Conservation (phyloP, 1,284 basidiomycete genomes). For the Apiotrichum sp. region DNA sequence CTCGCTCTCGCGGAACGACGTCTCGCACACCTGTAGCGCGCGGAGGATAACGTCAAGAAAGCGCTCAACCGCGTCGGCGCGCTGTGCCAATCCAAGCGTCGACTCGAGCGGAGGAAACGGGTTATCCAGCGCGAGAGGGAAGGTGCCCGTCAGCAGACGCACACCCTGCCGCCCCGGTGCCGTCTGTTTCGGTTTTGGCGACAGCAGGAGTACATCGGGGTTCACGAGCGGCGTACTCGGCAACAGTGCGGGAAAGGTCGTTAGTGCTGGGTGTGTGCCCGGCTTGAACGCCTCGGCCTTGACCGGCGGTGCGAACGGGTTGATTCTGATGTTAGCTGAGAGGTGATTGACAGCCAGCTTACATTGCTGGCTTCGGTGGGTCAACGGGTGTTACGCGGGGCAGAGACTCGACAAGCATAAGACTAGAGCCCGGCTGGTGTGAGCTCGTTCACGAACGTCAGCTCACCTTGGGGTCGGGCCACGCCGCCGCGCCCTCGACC, state of each 20-base stretch:
- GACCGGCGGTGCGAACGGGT: constrained; percentile 11
- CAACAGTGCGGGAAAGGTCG: constrained; percentile 29
- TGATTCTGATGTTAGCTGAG: constrained; percentile 12
- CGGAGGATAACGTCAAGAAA: constrained; percentile 29
- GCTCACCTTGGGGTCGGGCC: constrained; percentile 21
- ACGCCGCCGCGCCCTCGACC: constrained; percentile 3
- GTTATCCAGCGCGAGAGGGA: constrained; percentile 6
- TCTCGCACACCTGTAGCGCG: constrained; percentile 30
- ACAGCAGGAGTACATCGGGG: constrained; percentile 24
- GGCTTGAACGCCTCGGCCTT: constrained; percentile 9
- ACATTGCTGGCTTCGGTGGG: constrained; percentile 36
- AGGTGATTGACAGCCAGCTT: background rate
- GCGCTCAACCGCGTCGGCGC: constrained; percentile 23
- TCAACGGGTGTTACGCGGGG: constrained; percentile 36
- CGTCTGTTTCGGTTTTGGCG: background rate
- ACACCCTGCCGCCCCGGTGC: background rate
- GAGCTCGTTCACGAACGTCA: background rate
- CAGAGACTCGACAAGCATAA: constrained; percentile 34
- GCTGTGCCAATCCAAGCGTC: constrained; percentile 20
- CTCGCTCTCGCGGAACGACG: constrained; percentile 30
- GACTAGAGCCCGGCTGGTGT: constrained; percentile 31
- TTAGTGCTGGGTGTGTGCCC: constrained; percentile 20
- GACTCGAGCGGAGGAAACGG: background rate
- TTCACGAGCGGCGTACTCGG: constrained; percentile 15
- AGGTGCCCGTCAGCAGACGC: constrained; percentile 31